Evolutionary conservation across 1,284 basidiomycete genomes (phyloP).

Genomic region (Austroboletus novae-zelandiae): DNA sequence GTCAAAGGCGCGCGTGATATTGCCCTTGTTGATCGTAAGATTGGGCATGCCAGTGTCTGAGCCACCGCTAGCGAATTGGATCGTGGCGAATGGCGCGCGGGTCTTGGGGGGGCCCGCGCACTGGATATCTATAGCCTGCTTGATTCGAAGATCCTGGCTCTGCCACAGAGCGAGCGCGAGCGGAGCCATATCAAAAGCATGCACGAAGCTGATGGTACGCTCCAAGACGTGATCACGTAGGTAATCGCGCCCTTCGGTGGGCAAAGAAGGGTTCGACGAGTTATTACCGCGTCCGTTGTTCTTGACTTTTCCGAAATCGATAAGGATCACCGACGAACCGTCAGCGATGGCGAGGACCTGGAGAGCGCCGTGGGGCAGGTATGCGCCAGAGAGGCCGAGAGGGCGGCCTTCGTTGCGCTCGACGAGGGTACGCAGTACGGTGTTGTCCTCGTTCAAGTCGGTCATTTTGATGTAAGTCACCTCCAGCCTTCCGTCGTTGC

Average conservation of each 20-base stretch:
- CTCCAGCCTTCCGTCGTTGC: slow-evolving; percentile 23
- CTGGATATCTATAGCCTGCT: slow-evolving; percentile 55
- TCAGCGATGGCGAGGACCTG: slow-evolving; percentile 30
- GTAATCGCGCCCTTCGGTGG: slow-evolving; percentile 23
- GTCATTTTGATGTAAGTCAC: slow-evolving; percentile 18
- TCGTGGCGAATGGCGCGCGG: slow-evolving; percentile 42
- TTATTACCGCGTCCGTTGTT: slow-evolving; percentile 34
- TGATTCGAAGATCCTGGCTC: slow-evolving; percentile 35
- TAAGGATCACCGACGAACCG: slow-evolving; percentile 24
- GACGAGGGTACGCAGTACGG: slow-evolving; percentile 22
- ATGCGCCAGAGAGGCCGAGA: slow-evolving; percentile 30
- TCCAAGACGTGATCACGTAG: slow-evolving; percentile 33
- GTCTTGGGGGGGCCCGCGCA: slow-evolving; percentile 36
- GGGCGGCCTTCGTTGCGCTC: slow-evolving; percentile 33
- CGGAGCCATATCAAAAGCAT: slow-evolving; percentile 42
- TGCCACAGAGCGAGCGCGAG: slow-evolving; percentile 37
- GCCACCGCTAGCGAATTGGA: slow-evolving; percentile 43
- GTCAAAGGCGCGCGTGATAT: slow-evolving; percentile 43
- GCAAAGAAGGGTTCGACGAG: slow-evolving; percentile 15
- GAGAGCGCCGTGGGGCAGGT: slow-evolving; percentile 17
- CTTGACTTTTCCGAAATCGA: slow-evolving; percentile 29
- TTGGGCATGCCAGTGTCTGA: slow-evolving; percentile 16
- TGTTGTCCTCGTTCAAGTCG: slow-evolving; percentile 22
- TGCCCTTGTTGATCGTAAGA: slow-evolving; percentile 34
- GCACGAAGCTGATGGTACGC: slow-evolving; percentile 36